Percentiles rank a stretch among this genome's conserved stretches.
Evolutionary conservation across 805 yeast species (phyloP).

Genomic region (Ogataea philodendri): DNA sequence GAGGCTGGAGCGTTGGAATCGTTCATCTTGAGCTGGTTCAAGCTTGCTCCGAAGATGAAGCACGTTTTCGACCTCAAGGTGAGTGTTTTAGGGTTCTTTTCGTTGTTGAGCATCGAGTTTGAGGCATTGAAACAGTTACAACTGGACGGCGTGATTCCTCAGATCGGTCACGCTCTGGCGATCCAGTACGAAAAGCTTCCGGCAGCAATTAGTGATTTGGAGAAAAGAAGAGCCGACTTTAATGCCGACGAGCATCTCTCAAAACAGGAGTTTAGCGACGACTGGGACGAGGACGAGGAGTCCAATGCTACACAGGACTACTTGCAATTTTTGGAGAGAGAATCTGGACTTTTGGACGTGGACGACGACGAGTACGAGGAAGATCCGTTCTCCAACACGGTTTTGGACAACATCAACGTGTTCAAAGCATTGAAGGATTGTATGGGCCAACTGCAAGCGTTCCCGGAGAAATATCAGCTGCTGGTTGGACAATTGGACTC

Average conservation of each 20-base stretch:
- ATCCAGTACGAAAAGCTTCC: constrained; percentile 62
- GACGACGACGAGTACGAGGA: constrained; percentile 77
- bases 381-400: constrained; percentile 75
- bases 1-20: constrained; percentile 42
- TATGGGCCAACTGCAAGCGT: constrained; percentile 48
- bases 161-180: constrained; percentile 52
- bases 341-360: constrained; percentile 43
- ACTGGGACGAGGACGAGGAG: constrained; percentile 30
- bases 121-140: constrained; percentile 21
- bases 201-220: constrained; percentile 62
- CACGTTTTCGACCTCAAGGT: constrained; percentile 83
- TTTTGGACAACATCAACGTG: constrained; percentile 74
- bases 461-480: constrained; percentile 31
- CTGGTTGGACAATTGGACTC: constrained; percentile 24
- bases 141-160: constrained; percentile 40
- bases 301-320: constrained; percentile 41
- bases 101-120: constrained; percentile 38
- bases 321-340: constrained; percentile 46
- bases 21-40: constrained; percentile 69
- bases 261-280: constrained; percentile 27
- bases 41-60: constrained; percentile 48
- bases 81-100: constrained; percentile 63
- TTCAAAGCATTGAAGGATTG: constrained; percentile 62
- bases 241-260: constrained; percentile 32
- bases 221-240: constrained; percentile 59